Conservation (phyloP, 768 basidiomycete species). For the Psilocybe subaeruginosa region DNA sequence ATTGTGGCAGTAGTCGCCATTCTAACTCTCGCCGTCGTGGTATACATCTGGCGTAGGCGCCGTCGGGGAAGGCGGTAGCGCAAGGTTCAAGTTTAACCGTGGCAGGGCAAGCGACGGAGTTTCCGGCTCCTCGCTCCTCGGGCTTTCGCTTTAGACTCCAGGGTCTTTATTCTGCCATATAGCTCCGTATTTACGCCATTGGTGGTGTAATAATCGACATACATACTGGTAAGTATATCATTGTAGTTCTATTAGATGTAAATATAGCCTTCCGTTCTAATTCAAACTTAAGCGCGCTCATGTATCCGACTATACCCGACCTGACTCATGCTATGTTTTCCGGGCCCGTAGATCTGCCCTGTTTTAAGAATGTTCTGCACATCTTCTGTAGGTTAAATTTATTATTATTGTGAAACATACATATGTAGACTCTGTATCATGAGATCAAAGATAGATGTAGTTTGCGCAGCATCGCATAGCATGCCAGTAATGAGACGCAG, state of each 20-base stretch:
- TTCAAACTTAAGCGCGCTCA: neutral
- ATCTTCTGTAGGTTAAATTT: neutral
- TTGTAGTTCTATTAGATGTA: neutral
- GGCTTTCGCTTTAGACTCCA: neutral
- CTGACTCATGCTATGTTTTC: neutral
- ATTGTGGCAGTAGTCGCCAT: constrained; percentile 16
- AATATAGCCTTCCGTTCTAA: neutral
- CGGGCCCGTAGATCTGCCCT: too few species aligned
- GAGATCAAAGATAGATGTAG: too few species aligned
- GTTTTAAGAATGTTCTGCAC: neutral
- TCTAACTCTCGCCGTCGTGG: constrained; percentile 5
- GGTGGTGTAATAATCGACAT: neutral
- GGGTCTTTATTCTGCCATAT: neutral
- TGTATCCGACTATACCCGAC: neutral
- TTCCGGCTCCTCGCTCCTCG: neutral
- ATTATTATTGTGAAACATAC: too few species aligned
- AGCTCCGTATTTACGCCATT: neutral
- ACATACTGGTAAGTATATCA: neutral
- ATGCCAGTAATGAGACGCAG: too few species aligned
- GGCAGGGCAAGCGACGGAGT: too few species aligned
- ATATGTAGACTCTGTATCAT: too few species aligned
- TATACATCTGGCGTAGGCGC: constrained; percentile 18
- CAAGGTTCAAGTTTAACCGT: too few species aligned
- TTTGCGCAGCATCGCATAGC: too few species aligned
- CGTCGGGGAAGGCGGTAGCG: constrained; percentile 4